Percentiles rank a stretch among this genome's conserved stretches.
Conservation (phyloP, 2,329 filamentous ascomycete species). For the Hirsutella minnesotensis region DNA sequence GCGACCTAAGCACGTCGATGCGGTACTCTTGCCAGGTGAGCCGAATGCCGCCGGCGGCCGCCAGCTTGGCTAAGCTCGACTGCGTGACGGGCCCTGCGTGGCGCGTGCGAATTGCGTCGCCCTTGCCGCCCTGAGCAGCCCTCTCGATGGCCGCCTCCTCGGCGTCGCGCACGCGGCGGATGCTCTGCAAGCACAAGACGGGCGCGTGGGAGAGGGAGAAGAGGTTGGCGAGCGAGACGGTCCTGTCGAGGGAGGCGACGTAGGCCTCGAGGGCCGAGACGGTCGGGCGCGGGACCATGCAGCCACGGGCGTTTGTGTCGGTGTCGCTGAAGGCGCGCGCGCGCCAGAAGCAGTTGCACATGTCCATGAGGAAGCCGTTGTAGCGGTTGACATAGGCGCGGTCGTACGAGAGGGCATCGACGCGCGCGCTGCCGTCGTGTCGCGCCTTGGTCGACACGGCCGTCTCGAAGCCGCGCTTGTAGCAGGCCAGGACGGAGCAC, state of each 20-base stretch:
- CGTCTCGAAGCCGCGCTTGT: slow-evolving; percentile 63
- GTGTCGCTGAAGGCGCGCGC: slow-evolving; percentile 54
- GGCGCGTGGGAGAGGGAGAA: slow-evolving; percentile 51
- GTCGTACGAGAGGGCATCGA: slow-evolving; percentile 35
- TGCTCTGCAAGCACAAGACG: slow-evolving; percentile 41
- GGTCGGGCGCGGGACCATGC: slow-evolving; percentile 32
- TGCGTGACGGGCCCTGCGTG: slow-evolving; percentile 62
- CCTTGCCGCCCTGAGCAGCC: slow-evolving; percentile 10
- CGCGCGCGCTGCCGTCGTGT: slow-evolving; percentile 13
- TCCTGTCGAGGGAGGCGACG: slow-evolving; percentile 33
- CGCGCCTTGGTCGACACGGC: slow-evolving; percentile 35
- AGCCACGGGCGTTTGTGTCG: slow-evolving; percentile 52
- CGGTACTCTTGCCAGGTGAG: slow-evolving; percentile 66
- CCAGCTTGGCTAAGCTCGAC: slow-evolving; percentile 49
- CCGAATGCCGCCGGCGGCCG: slow-evolving; percentile 50
- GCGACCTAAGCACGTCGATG: slow-evolving; percentile 55
- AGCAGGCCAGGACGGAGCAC: slow-evolving; percentile 55
- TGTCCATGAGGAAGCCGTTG: slow-evolving; percentile 78
- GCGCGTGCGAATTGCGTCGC: slow-evolving; percentile 26
- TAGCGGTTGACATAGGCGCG: slow-evolving; percentile 54
- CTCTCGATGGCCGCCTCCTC: slow-evolving; percentile 42
- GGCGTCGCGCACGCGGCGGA: slow-evolving; percentile 39
- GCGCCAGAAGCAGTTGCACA: slow-evolving; percentile 76
- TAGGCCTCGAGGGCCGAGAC: slow-evolving; percentile 35
- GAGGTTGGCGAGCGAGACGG: slow-evolving; percentile 32